A percentile compares a stretch with the other conserved stretches of the same genome.
These are phyloP conservation scores for Aspergillus ochraceoroseus DNA, from an alignment of 2,329 filamentous ascomycete species.

Conservation along the genomic window DNA sequence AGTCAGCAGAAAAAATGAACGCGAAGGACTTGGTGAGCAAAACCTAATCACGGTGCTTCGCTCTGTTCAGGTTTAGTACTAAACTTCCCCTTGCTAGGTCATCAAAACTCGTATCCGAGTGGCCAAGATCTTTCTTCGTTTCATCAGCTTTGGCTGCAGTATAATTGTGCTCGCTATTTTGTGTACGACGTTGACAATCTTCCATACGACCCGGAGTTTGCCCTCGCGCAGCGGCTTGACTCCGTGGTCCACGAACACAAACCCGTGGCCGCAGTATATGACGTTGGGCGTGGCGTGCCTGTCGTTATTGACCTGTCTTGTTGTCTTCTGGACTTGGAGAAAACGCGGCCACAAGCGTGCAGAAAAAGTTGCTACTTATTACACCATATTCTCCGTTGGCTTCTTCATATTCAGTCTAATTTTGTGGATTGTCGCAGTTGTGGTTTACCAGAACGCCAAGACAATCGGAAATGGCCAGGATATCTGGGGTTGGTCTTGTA, in stretches of 20 bases:
- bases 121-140: constrained; percentile 90
- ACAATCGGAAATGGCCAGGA: constrained; percentile 72
- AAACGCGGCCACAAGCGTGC: constrained; percentile 81
- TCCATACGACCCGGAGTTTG: constrained; percentile 76
- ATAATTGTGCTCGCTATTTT: constrained; percentile 91
- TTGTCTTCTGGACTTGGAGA: constrained; percentile 81
- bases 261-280: constrained; percentile 83
- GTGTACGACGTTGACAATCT: constrained; percentile 81
- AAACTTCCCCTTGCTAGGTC: constrained; percentile 59
- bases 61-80: neutral
- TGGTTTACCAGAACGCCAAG: constrained; percentile 73
- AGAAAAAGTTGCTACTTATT: constrained; percentile 91
- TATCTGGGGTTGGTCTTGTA: constrained; percentile 98
- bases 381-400: constrained; percentile 85
- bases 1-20: constrained; percentile 77
- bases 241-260: constrained; percentile 74
- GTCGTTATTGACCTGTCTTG: constrained; percentile 71
- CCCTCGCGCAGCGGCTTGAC: constrained; percentile 74
- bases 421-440: constrained; percentile 86
- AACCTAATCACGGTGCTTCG: neutral
- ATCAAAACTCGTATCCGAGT: constrained; percentile 85
- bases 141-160: constrained; percentile 94
- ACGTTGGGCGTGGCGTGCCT: constrained; percentile 73
- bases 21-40: constrained; percentile 74
- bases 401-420: constrained; percentile 92